These are phyloP conservation scores for Saitozyma sp. DNA, from an alignment of 768 basidiomycete genomes.

Conservation along the genomic window DNA sequence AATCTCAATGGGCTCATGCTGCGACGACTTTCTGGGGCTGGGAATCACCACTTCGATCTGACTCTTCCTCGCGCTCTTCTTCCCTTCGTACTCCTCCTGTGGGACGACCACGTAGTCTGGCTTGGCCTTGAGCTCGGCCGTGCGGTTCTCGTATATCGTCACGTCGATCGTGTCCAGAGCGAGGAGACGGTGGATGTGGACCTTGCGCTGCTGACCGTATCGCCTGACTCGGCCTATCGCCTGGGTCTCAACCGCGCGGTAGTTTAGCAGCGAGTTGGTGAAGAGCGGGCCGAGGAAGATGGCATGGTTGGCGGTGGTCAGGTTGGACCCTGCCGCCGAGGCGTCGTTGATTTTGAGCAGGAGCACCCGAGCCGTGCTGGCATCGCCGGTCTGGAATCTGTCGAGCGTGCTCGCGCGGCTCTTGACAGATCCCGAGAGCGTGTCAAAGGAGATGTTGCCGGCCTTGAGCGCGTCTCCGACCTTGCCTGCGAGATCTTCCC, in stretches of 20 bases:
- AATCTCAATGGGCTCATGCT: constrained; percentile 27
- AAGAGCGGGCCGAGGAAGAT: constrained; percentile 92
- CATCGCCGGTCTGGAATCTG: constrained; percentile 79
- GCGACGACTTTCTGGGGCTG: constrained; percentile 24
- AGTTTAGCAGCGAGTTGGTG: constrained; percentile 78
- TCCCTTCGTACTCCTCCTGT: constrained; percentile 18
- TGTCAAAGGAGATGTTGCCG: constrained; percentile 71
- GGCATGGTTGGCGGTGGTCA: constrained; percentile 90
- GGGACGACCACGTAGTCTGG: constrained; percentile 38
- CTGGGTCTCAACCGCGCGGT: constrained; percentile 65
- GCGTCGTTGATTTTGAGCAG: constrained; percentile 92
- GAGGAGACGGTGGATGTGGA: constrained; percentile 78
- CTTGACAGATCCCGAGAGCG: constrained; percentile 75
- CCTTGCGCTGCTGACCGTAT: constrained; percentile 69
- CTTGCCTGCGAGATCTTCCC: constrained; percentile 88
- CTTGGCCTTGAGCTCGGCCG: constrained; percentile 22
- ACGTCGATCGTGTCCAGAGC: constrained; percentile 86
- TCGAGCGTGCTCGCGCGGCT: constrained; percentile 79
- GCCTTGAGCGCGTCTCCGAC: constrained; percentile 76
- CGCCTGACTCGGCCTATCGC: constrained; percentile 61
- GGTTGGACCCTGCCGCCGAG: constrained; percentile 58
- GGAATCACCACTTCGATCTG: constrained; percentile 16
- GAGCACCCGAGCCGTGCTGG: constrained; percentile 63
- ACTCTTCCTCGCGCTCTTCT: constrained; percentile 10
- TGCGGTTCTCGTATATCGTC: constrained; percentile 62